Conservation (phyloP, 352 stramenopile genomes). For the Elongisporangium undulatum region DNA sequence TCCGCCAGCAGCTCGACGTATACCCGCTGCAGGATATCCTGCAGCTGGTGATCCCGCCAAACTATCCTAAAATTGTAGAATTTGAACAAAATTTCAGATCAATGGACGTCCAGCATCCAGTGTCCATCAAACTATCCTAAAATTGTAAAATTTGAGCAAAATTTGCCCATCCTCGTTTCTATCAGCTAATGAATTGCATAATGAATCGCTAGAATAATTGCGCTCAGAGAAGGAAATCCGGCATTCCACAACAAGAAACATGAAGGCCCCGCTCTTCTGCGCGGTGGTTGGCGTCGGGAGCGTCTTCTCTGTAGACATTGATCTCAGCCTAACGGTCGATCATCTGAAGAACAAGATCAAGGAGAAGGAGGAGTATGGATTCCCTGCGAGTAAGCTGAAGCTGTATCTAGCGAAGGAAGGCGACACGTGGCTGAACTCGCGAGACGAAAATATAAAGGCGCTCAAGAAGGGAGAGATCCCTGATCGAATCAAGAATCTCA, state of each 20-base stretch:
- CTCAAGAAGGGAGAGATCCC: neutral
- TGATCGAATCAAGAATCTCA: constrained; percentile 18
- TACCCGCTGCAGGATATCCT: no score
- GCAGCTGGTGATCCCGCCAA: no score
- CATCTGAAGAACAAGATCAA: constrained; percentile 29
- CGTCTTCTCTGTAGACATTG: constrained; percentile 19
- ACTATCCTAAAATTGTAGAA: no score
- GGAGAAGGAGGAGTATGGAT: constrained; percentile 12
- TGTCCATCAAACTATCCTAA: no score
- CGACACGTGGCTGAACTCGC: constrained; percentile 14
- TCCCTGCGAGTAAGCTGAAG: no score
- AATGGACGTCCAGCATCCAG: no score
- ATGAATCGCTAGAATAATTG: no score
- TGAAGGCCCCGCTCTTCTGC: constrained; percentile 18
- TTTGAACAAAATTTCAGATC: no score
- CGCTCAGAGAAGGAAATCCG: constrained; percentile 8
- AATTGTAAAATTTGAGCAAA: no score
- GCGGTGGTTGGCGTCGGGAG: constrained; percentile 14
- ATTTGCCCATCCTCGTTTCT: no score
- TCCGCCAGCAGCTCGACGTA: no score
- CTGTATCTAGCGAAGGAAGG: constrained; percentile 20
- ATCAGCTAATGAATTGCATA: no score
- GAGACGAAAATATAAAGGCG: constrained; percentile 7
- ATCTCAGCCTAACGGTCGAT: constrained; percentile 8
- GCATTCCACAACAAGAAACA: constrained; percentile 8